These are phyloP conservation scores for Leishmania mexicana DNA, from an alignment of 208 protist species.

Conservation along the genomic window DNA sequence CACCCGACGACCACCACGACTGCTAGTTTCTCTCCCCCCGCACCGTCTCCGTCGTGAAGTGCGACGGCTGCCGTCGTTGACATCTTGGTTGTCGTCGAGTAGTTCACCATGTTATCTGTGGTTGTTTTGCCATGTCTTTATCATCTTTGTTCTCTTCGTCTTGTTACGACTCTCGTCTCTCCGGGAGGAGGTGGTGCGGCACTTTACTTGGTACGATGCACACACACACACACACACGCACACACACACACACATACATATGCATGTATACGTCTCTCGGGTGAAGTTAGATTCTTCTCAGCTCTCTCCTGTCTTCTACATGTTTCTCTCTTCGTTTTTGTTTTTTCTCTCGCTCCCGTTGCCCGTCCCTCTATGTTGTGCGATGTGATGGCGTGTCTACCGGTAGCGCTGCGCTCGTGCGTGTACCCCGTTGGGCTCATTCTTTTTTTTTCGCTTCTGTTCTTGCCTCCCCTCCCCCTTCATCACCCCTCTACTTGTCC, in stretches of 20 bases:
- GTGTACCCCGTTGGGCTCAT: neutral
- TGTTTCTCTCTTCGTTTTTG: neutral
- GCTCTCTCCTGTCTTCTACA: neutral
- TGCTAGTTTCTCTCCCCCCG: too few relatives aligned
- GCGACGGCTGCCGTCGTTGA: neutral
- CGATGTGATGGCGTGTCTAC: neutral
- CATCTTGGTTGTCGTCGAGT: neutral
- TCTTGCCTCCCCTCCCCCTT: neutral
- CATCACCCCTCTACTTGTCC: neutral
- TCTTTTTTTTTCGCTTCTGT: neutral
- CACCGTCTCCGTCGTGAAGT: neutral
- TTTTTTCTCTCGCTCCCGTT: slow-evolving; percentile 6
- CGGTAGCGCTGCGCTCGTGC: neutral
- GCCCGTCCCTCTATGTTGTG: neutral
- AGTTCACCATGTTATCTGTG: neutral
- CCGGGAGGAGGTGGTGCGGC: too few relatives aligned
- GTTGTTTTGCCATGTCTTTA: neutral
- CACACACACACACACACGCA: neutral
- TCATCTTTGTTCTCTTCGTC: neutral
- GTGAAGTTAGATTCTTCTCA: neutral
- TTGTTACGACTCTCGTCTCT: too few relatives aligned
- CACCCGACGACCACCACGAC: too few relatives aligned
- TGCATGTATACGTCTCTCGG: neutral
- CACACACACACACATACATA: too few relatives aligned
- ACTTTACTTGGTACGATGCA: neutral